Percentiles rank a stretch among this genome's conserved stretches.
These are phyloP conservation scores for Cenchrus fungigraminus DNA, from an alignment of 176 grass and related monocot species.

Conservation along the genomic window DNA sequence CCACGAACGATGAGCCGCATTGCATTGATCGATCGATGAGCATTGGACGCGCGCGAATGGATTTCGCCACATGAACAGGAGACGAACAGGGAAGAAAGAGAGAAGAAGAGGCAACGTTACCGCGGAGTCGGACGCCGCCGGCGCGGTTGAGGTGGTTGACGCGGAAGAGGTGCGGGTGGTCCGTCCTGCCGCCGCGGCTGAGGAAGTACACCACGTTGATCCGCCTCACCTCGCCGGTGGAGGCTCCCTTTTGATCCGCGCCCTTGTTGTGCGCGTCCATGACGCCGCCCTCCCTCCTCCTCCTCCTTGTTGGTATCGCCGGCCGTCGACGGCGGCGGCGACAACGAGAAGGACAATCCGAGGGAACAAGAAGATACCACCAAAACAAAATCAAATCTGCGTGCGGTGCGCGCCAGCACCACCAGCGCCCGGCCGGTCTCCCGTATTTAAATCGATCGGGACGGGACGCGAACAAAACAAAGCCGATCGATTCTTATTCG, in stretches of 20 bases:
- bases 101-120: neutral
- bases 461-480: neutral
- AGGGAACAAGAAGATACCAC: constrained; percentile 25
- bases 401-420: neutral
- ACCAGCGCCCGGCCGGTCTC: constrained; percentile 2
- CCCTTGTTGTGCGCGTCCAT: constrained; percentile 31
- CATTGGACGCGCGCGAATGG: neutral
- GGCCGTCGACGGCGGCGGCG: constrained; percentile 1
- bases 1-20: neutral
- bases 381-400: neutral
- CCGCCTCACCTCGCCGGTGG: constrained; percentile 52
- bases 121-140: constrained; percentile 69
- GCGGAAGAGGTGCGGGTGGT: constrained; percentile 80
- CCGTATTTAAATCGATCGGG: constrained; percentile 20
- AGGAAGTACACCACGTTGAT: constrained; percentile 79
- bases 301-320: neutral
- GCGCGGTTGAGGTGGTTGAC: constrained; percentile 51
- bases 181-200: constrained; percentile 59
- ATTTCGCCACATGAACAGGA: neutral
- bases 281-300: neutral
- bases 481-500: neutral
- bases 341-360: constrained; percentile 25
- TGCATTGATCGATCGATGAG: neutral
- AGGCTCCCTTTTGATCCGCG: neutral
- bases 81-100: no score